Evolutionary conservation across 805 yeast species (phyloP).

Genomic region (Candida golubevii): DNA sequence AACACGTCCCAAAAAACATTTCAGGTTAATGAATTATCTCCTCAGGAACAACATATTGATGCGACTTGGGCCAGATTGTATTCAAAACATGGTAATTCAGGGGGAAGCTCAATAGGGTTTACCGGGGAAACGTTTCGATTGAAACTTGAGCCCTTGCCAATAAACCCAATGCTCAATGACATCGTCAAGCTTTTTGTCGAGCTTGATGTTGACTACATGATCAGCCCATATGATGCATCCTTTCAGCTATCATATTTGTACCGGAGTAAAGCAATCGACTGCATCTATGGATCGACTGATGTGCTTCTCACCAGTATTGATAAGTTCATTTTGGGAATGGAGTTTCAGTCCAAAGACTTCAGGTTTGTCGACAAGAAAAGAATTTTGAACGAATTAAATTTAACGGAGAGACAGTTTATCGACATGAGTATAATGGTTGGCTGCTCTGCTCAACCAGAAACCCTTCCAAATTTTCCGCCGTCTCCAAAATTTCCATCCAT

Average conservation of each 20-base stretch:
- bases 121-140: slow-evolving; percentile 49
- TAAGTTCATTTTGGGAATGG: slow-evolving; percentile 69
- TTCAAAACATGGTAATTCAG: slow-evolving; percentile 21
- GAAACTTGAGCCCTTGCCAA: slow-evolving; percentile 44
- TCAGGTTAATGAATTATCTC: slow-evolving; percentile 32
- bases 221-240: slow-evolving; percentile 81
- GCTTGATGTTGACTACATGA: slow-evolving; percentile 56
- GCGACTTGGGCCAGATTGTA: slow-evolving; percentile 36
- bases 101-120: slow-evolving; percentile 17
- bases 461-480: slow-evolving; percentile 52
- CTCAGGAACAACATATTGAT: slow-evolving; percentile 38
- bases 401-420: slow-evolving; percentile 62
- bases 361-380: slow-evolving; percentile 57
- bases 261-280: slow-evolving; percentile 55
- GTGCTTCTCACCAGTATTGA: slow-evolving; percentile 61
- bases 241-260: slow-evolving; percentile 73
- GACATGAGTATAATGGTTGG: slow-evolving; percentile 81
- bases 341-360: slow-evolving; percentile 59
- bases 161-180: slow-evolving; percentile 49
- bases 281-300: slow-evolving; percentile 83
- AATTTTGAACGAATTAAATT: slow-evolving; percentile 55
- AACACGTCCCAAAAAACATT: slow-evolving; percentile 29
- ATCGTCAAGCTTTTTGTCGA: slow-evolving; percentile 55
- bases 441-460: slow-evolving; percentile 63
- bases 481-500: slow-evolving; percentile 37